Base-by-base conservation (phyloP, 1,284 basidiomycete genomes). In the Ceratobasidium sp. region DNA sequence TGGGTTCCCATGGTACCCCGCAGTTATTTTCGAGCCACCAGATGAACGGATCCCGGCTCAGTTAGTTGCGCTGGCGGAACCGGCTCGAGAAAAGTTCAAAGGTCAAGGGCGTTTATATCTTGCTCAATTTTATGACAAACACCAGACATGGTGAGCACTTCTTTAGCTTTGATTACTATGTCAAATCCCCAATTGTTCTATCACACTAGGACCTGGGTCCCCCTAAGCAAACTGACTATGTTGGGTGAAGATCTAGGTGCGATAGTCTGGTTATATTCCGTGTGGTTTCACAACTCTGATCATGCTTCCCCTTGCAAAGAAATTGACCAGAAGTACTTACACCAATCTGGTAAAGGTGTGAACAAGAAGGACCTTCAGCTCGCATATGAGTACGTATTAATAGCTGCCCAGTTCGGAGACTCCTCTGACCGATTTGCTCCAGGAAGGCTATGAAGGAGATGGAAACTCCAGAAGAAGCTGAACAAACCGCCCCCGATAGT, bases 1-100 rank as follows among this genome's bases (percentile, higher is more conserved):
- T 54, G 84, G 85, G 1, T 88, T 82, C 73, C 88, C 88, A 14
- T 90, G 86, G 86, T 90, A 87, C 86, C 88, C 88, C 48, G 88
- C 85, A 23, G 84, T 87, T 0, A 81, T 90, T 14, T 85, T 81
- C 71, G 84, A 87, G 30, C 82, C 83, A 25, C 84, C 87, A 38
- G 84, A 86, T 54, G 78, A 81, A 3, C 77, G 78, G 0, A 84
- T 92, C 38, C 88, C 89, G 1, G 73, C 75, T 6, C 80, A 81
- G 3, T 85, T 91, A 38, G 76, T 84, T 70, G 78, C 80, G 23
- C 77, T 79, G 74, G 79, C 83, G 23, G 81, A 77, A 61, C 42
- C 46, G 23, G 58, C 49, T 25, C 70, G 49, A 44, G n/a, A 73
- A 66, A 63, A 59, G 21, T 59, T 21, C 33, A 53, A 61, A 69